Percentiles rank a stretch among this genome's conserved stretches.
Evolutionary conservation across 2,329 filamentous ascomycete species (phyloP).

Genomic region (Claviceps citrina): DNA sequence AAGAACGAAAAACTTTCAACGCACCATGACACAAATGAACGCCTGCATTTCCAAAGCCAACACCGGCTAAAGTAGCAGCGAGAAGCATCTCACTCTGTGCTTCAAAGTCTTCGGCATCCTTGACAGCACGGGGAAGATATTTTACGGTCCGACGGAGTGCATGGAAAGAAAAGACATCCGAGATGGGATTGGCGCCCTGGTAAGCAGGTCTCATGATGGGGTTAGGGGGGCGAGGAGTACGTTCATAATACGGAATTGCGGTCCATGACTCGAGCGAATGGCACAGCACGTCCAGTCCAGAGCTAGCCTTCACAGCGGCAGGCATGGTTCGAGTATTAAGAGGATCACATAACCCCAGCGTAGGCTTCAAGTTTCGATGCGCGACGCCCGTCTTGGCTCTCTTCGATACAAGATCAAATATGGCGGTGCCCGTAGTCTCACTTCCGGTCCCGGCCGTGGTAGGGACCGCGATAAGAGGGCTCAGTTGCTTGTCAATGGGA

Average conservation of each 20-base stretch:
- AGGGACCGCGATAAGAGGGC: constrained; percentile 66
- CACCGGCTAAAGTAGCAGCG: constrained; percentile 81
- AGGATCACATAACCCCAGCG: constrained; percentile 70
- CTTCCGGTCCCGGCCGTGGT: constrained; percentile 77
- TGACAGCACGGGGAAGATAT: constrained; percentile 78
- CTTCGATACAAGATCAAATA: constrained; percentile 85
- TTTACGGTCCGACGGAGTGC: constrained; percentile 74
- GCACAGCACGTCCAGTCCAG: constrained; percentile 87
- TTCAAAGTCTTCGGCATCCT: constrained; percentile 77
- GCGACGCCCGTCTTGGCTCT: constrained; percentile 92
- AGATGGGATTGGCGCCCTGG: constrained; percentile 94
- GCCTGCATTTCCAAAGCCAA: constrained; percentile 94
- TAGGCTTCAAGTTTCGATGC: constrained; percentile 89
- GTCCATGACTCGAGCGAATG: constrained; percentile 96
- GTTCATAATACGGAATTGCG: constrained; percentile 83
- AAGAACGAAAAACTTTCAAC: constrained; percentile 10
- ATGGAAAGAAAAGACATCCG: constrained; percentile 86
- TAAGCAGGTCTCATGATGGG: constrained; percentile 86
- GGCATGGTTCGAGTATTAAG: constrained; percentile 96
- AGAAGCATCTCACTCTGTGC: constrained; percentile 93
- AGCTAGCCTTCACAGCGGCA: constrained; percentile 76
- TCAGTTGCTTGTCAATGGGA: constrained; percentile 56
- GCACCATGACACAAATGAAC: constrained; percentile 60
- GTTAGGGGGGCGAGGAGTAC: constrained; percentile 69
- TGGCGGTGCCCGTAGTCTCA: constrained; percentile 93